phyloP scores from a whole-genome alignment of 2,329 filamentous ascomycete genomes.

The Nannizziopsis barbatae region DNA sequence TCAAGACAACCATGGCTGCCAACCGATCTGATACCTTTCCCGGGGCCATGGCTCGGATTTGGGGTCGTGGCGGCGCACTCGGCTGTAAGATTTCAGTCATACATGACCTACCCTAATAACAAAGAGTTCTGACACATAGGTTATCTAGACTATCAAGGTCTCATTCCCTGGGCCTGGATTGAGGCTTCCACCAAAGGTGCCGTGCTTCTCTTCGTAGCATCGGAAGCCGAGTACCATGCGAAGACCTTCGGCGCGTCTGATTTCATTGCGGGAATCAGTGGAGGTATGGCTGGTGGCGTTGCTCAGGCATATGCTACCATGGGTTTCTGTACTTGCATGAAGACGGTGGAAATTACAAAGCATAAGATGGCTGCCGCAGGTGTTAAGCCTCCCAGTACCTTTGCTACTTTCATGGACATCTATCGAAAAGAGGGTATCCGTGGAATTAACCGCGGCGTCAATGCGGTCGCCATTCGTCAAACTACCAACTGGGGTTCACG shows the following conservation, averaged over 20 bases:
- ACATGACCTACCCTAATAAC: neutral
- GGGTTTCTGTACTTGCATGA: conserved; percentile 99
- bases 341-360: conserved; percentile 99
- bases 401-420: conserved; percentile 92
- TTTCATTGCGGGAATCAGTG: conserved; percentile 78
- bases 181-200: conserved; percentile 99
- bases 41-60: conserved; percentile 72
- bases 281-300: conserved; percentile 87
- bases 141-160: conserved; percentile 83
- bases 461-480: conserved; percentile 94
- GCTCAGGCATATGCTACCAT: conserved; percentile 98
- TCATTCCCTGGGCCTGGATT: conserved; percentile 99
- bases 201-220: conserved; percentile 96
- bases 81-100: conserved; percentile 62
- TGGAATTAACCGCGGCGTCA: conserved; percentile 97
- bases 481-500: conserved; percentile 99
- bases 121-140: neutral
- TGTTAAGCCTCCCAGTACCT: conserved; percentile 77
- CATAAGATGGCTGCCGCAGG: conserved; percentile 81
- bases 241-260: conserved; percentile 70
- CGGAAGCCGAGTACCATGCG: conserved; percentile 93
- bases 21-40: conserved; percentile 82
- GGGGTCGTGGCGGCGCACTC: conserved; percentile 82
- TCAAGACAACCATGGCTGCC: conserved; percentile 99
- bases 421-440: conserved; percentile 86